These are phyloP conservation scores for Spongispora temasekensis DNA, from an alignment of 1,284 basidiomycete species.

Conservation along the genomic window DNA sequence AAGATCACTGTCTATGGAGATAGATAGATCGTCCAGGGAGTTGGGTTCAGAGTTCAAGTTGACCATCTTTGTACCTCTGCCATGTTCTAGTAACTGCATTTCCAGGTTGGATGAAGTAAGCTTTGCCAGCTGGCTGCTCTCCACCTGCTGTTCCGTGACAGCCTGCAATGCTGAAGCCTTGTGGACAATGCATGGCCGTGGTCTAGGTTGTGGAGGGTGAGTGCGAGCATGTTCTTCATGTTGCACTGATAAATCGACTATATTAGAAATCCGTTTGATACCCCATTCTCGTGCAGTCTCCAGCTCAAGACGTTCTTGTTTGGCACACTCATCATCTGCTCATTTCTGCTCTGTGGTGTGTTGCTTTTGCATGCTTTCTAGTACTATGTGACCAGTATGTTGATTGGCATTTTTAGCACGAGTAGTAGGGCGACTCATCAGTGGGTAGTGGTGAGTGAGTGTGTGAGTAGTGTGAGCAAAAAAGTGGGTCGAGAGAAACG, in stretches of 20 bases:
- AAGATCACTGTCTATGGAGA: no score
- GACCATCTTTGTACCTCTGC: no score
- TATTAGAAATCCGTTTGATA: neutral
- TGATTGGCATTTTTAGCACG: neutral
- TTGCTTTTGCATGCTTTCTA: slow-evolving; percentile 1
- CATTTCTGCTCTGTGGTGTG: slow-evolving; percentile 4
- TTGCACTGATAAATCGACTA: neutral
- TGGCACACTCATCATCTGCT: neutral
- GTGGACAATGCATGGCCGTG: neutral
- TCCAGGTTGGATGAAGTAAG: no score
- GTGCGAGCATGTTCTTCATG: neutral
- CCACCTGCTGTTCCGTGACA: no score
- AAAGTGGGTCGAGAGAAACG: no score
- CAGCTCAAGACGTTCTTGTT: neutral
- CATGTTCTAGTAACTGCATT: no score
- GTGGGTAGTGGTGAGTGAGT: neutral
- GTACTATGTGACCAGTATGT: neutral
- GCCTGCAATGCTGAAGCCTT: neutral
- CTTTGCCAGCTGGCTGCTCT: no score
- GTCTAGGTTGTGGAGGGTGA: neutral
- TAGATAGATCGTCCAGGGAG: no score
- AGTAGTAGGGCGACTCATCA: neutral
- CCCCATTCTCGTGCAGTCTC: neutral
- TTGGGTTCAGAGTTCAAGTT: no score
- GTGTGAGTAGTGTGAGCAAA: no score